Evolutionary conservation across 164 flowering plant genomes (phyloP), one percentile per base, ranked within the genome.

Genomic region (Paratinospora sagittata): DNA sequence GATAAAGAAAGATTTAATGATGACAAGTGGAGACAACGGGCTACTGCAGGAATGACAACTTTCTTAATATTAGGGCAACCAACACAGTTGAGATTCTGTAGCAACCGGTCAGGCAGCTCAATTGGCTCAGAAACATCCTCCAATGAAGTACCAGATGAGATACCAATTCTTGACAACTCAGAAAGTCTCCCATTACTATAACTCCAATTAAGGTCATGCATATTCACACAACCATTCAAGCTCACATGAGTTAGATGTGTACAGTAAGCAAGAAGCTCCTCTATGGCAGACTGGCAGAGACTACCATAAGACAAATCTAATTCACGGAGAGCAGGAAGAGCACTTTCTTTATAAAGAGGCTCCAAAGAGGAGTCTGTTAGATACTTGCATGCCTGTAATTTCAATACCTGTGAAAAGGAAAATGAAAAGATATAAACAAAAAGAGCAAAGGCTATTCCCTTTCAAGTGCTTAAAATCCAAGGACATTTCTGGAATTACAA

Each of bases 311-410:
- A 95, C 76, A 95, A 78, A 77, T 95, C 98, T 76, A 95, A 78
- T 70, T 92, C 97, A 65, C 87, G 76, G 8, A 95, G 92, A 27
- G 86, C 77, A 24, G 97, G 97, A 7, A 95, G 84, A 67, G 97
- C 96, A 71, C 88, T 88, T 55, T 80, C 82, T 71, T 84, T 89
- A 79, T 92, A 88, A 23, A 95, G 88, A 49, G 97, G 83, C 81
- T 92, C 97, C 78, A 95, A 78, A 27, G 98, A 89, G 27, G 90
- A 79, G 74, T 89, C 87, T 27, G 81, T 77, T 9, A 95, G 89
- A 77, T 92, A 92, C 81, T 95, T 95, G 93, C 98, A 95, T 2
- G 98, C 98, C 88, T 92, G 98, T 81, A 95, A 75, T 78, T 90
- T 95, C 68, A 95, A 72, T 34, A 95, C 94, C 98, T 95, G 43